Evolutionary conservation across 2,329 filamentous ascomycete genomes (phyloP).

Genomic region (Trichophyton simii): DNA sequence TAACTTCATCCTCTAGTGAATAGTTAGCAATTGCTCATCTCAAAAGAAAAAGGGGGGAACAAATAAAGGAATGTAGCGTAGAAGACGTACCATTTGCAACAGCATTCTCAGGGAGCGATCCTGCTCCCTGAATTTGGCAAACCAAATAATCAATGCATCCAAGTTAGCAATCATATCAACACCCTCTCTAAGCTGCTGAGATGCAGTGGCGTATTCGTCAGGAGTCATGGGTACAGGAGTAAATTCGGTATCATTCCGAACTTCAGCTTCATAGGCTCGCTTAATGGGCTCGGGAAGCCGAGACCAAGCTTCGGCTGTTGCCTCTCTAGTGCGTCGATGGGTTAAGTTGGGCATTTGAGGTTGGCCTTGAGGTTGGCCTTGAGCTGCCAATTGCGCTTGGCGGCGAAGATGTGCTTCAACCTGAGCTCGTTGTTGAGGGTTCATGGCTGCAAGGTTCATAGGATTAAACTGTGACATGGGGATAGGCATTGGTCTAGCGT

Average conservation of each 20-base stretch:
- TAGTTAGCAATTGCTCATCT: not conserved
- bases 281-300: conserved; percentile 28
- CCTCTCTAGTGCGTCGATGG: conserved; percentile 22
- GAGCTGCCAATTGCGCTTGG: not conserved
- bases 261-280: conserved; percentile 29
- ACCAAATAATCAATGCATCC: conserved; percentile 31
- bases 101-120: conserved; percentile 28
- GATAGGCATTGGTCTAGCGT: conserved; percentile 14
- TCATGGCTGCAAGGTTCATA: conserved; percentile 27
- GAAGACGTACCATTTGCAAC: conserved; percentile 25
- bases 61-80: not conserved
- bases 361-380: conserved; percentile 15
- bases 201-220: conserved; percentile 28
- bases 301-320: conserved; percentile 28
- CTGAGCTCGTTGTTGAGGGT: conserved; percentile 30
- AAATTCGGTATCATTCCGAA: conserved; percentile 21
- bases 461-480: conserved; percentile 19
- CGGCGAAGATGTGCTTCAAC: conserved; percentile 25
- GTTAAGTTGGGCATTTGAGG: conserved; percentile 23
- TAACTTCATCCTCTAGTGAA: conserved; percentile 29
- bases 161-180: conserved; percentile 33
- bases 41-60: conserved; percentile 6
- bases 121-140: conserved; percentile 28
- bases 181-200: conserved; percentile 29
- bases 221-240: conserved; percentile 26